Evolutionary conservation across 768 basidiomycete species (phyloP), one percentile per base, ranked within the genome.

Genomic region (Lenzites betulinus): DNA sequence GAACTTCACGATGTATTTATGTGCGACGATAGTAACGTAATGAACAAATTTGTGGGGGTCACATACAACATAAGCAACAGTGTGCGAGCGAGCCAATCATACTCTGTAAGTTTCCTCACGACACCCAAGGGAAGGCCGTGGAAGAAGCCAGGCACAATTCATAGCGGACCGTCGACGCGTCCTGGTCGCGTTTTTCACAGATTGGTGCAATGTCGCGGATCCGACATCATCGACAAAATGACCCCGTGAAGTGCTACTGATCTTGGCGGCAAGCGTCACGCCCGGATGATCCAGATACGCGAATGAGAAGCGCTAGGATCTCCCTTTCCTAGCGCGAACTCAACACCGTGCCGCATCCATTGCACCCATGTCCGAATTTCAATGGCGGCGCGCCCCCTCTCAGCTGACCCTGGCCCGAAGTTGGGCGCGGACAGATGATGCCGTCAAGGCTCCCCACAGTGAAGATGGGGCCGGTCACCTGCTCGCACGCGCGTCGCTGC

Each of bases 391-490:
- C 47, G n/a, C 15, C 16, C 30, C 12, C 51, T 7, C 51, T 51
- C 51, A 51, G 51, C 51, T 51, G 51, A 51, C 51, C 20, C n/a
- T 7, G n/a, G 1, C 35, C 36, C 18, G 51, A 51, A 36, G n/a
- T 39, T 8, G 22, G 6, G 20, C 12, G 6, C 6, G 36, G 35
- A 51, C 51, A 51, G 51, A 51, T 51, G 51, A 51, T 51, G 51
- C 51, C 51, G 51, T 51, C 36, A 41, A 35, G 38, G 18, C 51
- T 51, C 51, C 51, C 51, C 51, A 51, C 51, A 36, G 30, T 33
- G 48, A 50, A 47, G 56, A 58, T 58, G 50, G 56, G 7, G 36
- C 36, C 48, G 56, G 56, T 58, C 56, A 58, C 56, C 56, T 58
- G 56, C 48, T 41, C 56, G 55, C 38, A 26, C 55, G 55, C 38